Evolutionary conservation across 2,329 filamentous ascomycete genomes (phyloP).

Genomic region (Diaporthe capsici): DNA sequence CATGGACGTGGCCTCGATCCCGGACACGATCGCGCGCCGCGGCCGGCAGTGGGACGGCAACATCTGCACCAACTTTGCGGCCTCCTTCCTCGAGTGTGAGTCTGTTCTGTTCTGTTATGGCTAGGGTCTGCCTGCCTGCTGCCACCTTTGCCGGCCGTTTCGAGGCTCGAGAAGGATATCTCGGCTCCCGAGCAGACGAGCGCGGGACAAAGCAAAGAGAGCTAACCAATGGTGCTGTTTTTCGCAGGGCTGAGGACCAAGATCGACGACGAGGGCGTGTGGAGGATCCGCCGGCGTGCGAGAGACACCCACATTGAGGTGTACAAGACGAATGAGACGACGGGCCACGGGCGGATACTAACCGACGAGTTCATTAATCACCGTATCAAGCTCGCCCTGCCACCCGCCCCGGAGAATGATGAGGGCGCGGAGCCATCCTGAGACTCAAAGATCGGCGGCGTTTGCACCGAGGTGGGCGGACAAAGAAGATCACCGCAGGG

Average conservation of each 20-base stretch:
- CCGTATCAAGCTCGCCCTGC: constrained; percentile 69
- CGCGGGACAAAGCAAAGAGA: not conserved
- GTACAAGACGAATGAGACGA: constrained; percentile 76
- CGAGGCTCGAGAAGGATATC: not conserved
- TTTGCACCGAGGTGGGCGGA: not conserved
- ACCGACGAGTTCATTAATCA: constrained; percentile 84
- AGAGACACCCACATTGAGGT: constrained; percentile 79
- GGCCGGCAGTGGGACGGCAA: constrained; percentile 89
- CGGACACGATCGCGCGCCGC: constrained; percentile 79
- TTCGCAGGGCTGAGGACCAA: constrained; percentile 72
- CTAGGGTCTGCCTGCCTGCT: not conserved
- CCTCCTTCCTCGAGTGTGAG: constrained; percentile 82
- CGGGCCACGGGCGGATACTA: constrained; percentile 82
- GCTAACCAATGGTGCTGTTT: not conserved
- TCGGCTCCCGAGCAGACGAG: not conserved
- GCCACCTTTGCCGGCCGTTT: not conserved
- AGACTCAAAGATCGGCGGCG: not conserved
- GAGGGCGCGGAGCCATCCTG: constrained; percentile 21
- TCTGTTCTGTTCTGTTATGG: constrained; percentile 9
- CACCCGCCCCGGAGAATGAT: constrained; percentile 26
- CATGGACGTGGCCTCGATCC: constrained; percentile 84
- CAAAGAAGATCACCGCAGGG: not conserved
- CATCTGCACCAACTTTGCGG: constrained; percentile 92
- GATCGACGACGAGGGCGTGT: constrained; percentile 81
- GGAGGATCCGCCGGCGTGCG: constrained; percentile 80